Evolutionary conservation across 352 stramenopile species (phyloP).

Genomic region (Globisporangium cylindrosporum): DNA sequence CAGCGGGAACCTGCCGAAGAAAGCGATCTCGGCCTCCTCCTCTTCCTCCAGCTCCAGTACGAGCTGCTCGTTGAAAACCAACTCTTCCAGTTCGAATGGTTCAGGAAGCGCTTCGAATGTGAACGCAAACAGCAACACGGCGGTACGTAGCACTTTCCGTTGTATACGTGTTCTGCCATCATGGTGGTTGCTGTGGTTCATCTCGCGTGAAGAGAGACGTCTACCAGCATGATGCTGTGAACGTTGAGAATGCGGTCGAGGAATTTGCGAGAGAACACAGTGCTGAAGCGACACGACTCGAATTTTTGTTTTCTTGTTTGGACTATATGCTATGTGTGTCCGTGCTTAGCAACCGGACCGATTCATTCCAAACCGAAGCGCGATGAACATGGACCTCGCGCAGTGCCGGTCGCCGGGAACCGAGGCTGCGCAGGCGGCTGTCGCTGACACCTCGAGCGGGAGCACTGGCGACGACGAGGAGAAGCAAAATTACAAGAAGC

Average conservation of each 20-base stretch:
- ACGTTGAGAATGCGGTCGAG: background rate
- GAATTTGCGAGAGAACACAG: background rate
- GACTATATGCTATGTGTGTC: background rate
- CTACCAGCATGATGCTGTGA: background rate
- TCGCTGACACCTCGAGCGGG: background rate
- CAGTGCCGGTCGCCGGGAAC: constrained; percentile 68
- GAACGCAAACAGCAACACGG: constrained; percentile 21
- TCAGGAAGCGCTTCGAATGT: constrained; percentile 16
- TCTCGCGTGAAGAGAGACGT: background rate
- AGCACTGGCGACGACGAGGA: constrained; percentile 54
- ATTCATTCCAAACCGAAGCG: constrained; percentile 84
- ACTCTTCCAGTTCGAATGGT: constrained; percentile 8
- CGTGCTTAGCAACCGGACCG: constrained; percentile 49
- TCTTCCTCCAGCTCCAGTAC: constrained; percentile 10
- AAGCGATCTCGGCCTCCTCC: constrained; percentile 15
- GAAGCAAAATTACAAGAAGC: constrained; percentile 82
- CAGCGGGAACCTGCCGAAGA: constrained; percentile 37
- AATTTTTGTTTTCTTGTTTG: constrained; percentile 1
- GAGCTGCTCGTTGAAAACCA: constrained; percentile 12
- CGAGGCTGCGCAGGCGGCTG: constrained; percentile 39
- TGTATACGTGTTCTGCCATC: background rate
- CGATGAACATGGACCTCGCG: constrained; percentile 83
- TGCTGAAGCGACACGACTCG: background rate
- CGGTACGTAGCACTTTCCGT: constrained; percentile 6
- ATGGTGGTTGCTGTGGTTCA: background rate